Evolutionary conservation across 176 grass and related monocot species (phyloP).

Genomic region (Sorghum bicolor): Sorghum_bicolor_NCBIv3 NC_012878.2:5439001-5439500

Average conservation of each 20-base stretch:
- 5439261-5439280: slow-evolving; percentile 81
- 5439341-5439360: slow-evolving; percentile 40
- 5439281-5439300: slow-evolving; percentile 93
- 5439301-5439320: slow-evolving; percentile 42
- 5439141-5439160: slow-evolving; percentile 86
- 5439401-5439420: slow-evolving; percentile 72
- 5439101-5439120: slow-evolving; percentile 31
- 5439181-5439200: slow-evolving; percentile 84
- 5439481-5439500: slow-evolving; percentile 17
- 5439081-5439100: not conserved
- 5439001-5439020: slow-evolving; percentile 31
- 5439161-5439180: slow-evolving; percentile 68
- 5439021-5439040: slow-evolving; percentile 26
- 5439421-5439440: slow-evolving; percentile 93
- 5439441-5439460: slow-evolving; percentile 88
- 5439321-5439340: slow-evolving; percentile 48
- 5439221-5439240: slow-evolving; percentile 57
- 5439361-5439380: slow-evolving; percentile 17
- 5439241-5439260: slow-evolving; percentile 61
- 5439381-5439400: not conserved
- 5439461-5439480: slow-evolving; percentile 72
- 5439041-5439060: slow-evolving; percentile 19
- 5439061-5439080: slow-evolving; percentile 20
- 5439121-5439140: slow-evolving; percentile 18
- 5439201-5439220: slow-evolving; percentile 81